phyloP scores from a whole-genome alignment of 176 grass and related monocot species.

The Neostapfia colusana region DNA sequence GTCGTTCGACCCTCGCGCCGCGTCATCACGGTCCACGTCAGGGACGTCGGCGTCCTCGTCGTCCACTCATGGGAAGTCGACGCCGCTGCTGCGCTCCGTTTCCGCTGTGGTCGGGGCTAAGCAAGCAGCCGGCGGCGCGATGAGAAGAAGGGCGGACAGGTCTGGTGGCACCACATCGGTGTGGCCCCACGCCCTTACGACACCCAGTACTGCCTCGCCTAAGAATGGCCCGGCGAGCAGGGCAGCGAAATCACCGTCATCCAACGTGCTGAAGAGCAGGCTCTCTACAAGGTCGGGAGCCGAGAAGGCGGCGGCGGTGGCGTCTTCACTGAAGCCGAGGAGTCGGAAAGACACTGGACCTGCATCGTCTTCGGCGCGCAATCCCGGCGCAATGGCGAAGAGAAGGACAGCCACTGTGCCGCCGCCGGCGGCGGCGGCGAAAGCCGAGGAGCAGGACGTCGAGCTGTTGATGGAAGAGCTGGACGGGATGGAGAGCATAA shows the following conservation, averaged over 20 bases:
- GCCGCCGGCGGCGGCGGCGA: background rate
- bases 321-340: constrained; percentile 24
- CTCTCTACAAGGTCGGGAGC: constrained; percentile 5
- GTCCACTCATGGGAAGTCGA: constrained; percentile 1
- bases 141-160: constrained; percentile 31
- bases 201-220: background rate
- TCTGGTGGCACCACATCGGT: constrained; percentile 1
- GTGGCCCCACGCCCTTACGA: constrained; percentile 23
- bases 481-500: constrained; percentile 42
- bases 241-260: constrained; percentile 8
- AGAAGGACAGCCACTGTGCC: constrained; percentile 27
- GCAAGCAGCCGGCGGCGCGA: background rate
- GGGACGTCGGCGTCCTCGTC: background rate
- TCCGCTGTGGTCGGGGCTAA: constrained; percentile 2
- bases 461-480: constrained; percentile 29
- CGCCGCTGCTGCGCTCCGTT: background rate
- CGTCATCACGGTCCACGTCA: constrained; percentile 28
- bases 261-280: constrained; percentile 21
- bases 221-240: constrained; percentile 11
- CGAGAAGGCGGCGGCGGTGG: constrained; percentile 2
- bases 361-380: background rate
- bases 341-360: constrained; percentile 17
- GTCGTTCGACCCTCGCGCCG: background rate
- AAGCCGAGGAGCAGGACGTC: constrained; percentile 26
- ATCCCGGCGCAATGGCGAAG: background rate